Percentiles rank a stretch among this genome's conserved stretches.
Conservation (phyloP, 2,329 filamentous ascomycete genomes). For the Penicillium sp. region DNA sequence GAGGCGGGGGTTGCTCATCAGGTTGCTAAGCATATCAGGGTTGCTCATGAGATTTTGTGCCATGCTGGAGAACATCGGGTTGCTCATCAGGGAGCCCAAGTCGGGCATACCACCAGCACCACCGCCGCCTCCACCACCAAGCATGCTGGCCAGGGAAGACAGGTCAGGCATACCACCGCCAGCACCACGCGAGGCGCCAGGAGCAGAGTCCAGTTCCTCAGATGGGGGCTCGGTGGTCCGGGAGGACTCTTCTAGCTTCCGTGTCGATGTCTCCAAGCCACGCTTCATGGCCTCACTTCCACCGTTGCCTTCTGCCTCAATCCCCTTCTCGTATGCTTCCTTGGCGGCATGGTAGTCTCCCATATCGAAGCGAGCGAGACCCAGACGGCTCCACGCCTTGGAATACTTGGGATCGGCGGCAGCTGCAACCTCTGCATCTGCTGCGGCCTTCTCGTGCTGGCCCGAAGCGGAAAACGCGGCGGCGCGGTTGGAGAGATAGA, state of each 20-base stretch:
- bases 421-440: slow-evolving; percentile 85
- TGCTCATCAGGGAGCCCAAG: slow-evolving; percentile 78
- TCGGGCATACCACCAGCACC: slow-evolving; percentile 73
- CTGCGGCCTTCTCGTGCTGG: slow-evolving; percentile 72
- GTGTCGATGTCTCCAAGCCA: slow-evolving; percentile 87
- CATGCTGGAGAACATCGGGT: slow-evolving; percentile 97
- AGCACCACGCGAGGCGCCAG: slow-evolving; percentile 37
- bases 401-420: slow-evolving; percentile 84
- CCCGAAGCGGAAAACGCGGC: slow-evolving; percentile 79
- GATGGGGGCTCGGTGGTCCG: slow-evolving; percentile 45
- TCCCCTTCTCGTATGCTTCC: slow-evolving; percentile 88
- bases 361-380: slow-evolving; percentile 81
- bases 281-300: slow-evolving; percentile 97
- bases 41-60: slow-evolving; percentile 96
- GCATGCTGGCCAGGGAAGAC: slow-evolving; percentile 61
- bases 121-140: slow-evolving; percentile 51
- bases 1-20: slow-evolving; percentile 89
- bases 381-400: slow-evolving; percentile 91
- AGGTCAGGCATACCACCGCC: slow-evolving; percentile 63
- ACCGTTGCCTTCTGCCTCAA: slow-evolving; percentile 85
- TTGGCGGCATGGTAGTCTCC: slow-evolving; percentile 85
- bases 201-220: slow-evolving; percentile 45
- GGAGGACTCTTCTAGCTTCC: slow-evolving; percentile 71
- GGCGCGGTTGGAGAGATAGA: slow-evolving; percentile 95
- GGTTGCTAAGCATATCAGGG: slow-evolving; percentile 77